Conservation (phyloP, 352 stramenopile species). For the Aphanomyces stellatus region DNA sequence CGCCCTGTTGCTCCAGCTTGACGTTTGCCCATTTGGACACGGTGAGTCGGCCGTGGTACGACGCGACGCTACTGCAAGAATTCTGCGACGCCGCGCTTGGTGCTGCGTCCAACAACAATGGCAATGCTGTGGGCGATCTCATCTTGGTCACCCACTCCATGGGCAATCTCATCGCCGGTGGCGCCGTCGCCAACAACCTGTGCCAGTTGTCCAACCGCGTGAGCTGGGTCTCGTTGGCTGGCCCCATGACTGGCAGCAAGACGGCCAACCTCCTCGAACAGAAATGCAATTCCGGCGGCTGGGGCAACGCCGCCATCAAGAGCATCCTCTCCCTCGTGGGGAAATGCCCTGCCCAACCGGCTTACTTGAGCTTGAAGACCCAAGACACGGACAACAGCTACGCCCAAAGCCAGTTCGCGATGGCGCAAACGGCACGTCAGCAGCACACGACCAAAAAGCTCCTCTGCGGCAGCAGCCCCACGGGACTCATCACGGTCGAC, state of each 20-base stretch:
- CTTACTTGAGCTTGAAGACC: conserved; percentile 7
- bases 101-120: conserved; percentile 14
- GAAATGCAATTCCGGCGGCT: conserved; percentile 1
- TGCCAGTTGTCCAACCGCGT: conserved; percentile 24
- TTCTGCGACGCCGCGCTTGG: conserved; percentile 20
- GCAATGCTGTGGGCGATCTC: conserved; percentile 22
- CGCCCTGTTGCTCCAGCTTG: conserved; percentile 25
- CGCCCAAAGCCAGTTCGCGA: conserved; percentile 23
- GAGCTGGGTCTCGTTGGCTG: conserved; percentile 34
- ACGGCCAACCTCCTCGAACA: conserved; percentile 17
- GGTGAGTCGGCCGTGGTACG: conserved; percentile 21
- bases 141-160: conserved; percentile 35
- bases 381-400: conserved; percentile 24
- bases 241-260: conserved; percentile 28
- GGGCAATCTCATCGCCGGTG: conserved; percentile 32
- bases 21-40: conserved; percentile 28
- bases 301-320: not conserved
- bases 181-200: conserved; percentile 22
- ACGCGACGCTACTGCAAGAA: conserved; percentile 15
- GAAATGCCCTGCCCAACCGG: not conserved
- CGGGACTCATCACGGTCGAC: conserved; percentile 23
- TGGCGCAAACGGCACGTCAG: conserved; percentile 13
- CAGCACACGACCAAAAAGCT: conserved; percentile 22
- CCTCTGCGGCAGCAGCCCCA: conserved; percentile 30
- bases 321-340: not conserved